These are phyloP conservation scores for Clavispora asparagi DNA, from an alignment of 805 yeast genomes.

Conservation along the genomic window DNA sequence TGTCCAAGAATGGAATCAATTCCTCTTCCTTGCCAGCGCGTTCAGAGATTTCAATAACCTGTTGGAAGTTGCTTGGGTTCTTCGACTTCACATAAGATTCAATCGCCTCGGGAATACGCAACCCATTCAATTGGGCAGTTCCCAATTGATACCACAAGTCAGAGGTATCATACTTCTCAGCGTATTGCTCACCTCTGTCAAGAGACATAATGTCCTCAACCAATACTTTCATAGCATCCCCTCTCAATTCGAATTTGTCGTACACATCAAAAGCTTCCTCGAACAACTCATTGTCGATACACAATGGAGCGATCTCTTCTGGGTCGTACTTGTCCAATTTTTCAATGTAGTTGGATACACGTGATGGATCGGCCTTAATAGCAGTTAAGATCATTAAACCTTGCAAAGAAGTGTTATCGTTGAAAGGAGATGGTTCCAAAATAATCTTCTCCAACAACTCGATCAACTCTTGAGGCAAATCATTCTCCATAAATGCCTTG, in stretches of 20 bases:
- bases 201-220: conserved; percentile 91
- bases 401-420: conserved; percentile 91
- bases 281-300: conserved; percentile 79
- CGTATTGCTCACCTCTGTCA: conserved; percentile 91
- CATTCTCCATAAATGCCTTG: conserved; percentile 93
- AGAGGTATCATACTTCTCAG: conserved; percentile 80
- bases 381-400: conserved; percentile 92
- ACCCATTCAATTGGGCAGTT: conserved; percentile 90
- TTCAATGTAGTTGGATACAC: conserved; percentile 79
- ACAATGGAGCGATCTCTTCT: conserved; percentile 86
- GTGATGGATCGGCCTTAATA: conserved; percentile 86
- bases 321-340: conserved; percentile 89
- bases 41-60: conserved; percentile 89
- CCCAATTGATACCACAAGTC: conserved; percentile 95
- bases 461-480: conserved; percentile 85
- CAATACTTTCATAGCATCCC: conserved; percentile 82
- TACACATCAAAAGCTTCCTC: conserved; percentile 96
- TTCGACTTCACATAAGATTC: conserved; percentile 87
- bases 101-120: conserved; percentile 87
- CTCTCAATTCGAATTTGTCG: conserved; percentile 71
- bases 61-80: conserved; percentile 84
- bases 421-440: conserved; percentile 95
- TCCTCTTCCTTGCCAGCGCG: conserved; percentile 97
- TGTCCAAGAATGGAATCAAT: conserved; percentile 73
- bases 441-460: conserved; percentile 94